These are phyloP conservation scores for Macrolepiota dolichaula DNA, from an alignment of 768 basidiomycete genomes.

Conservation along the genomic window DNA sequence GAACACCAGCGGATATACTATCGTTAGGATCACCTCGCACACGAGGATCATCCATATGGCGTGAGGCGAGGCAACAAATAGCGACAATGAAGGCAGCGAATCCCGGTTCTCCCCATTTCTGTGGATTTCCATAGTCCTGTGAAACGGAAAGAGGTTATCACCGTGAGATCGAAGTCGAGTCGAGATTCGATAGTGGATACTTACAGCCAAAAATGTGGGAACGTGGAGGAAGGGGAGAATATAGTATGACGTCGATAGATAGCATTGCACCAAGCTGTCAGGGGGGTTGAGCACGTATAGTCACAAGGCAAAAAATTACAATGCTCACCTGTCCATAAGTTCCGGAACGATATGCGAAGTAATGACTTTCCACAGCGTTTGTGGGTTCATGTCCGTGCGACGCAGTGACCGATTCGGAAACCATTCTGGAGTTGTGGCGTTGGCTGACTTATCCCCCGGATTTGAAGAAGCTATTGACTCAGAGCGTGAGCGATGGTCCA, in stretches of 20 bases:
- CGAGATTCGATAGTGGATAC: conserved; percentile 19
- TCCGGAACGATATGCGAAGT: conserved; percentile 86
- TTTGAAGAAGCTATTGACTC: conserved; percentile 14
- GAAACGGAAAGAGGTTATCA: background rate
- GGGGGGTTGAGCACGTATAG: conserved; percentile 12
- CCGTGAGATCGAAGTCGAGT: conserved; percentile 5
- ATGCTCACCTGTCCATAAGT: conserved; percentile 83
- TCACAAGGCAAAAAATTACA: background rate
- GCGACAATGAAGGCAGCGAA: conserved; percentile 94
- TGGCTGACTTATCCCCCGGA: conserved; percentile 25
- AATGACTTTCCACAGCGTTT: conserved; percentile 82
- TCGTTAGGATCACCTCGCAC: conserved; percentile 81
- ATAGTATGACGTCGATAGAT: conserved; percentile 90
- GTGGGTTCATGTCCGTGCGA: conserved; percentile 80
- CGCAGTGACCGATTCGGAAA: conserved; percentile 81
- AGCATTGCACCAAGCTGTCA: conserved; percentile 72
- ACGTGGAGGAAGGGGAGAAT: conserved; percentile 91
- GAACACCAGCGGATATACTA: conserved; percentile 84
- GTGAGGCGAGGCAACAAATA: conserved; percentile 85
- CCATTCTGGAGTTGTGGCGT: conserved; percentile 51
- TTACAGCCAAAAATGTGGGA: conserved; percentile 78
- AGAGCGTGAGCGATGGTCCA: conserved; percentile 4
- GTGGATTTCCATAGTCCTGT: conserved; percentile 90
- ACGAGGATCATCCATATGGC: conserved; percentile 90
- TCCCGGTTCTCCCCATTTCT: conserved; percentile 94